Conservation (phyloP, 371 early-diverging fungal genomes). For the Dinochytrium kinnereticum region DNA sequence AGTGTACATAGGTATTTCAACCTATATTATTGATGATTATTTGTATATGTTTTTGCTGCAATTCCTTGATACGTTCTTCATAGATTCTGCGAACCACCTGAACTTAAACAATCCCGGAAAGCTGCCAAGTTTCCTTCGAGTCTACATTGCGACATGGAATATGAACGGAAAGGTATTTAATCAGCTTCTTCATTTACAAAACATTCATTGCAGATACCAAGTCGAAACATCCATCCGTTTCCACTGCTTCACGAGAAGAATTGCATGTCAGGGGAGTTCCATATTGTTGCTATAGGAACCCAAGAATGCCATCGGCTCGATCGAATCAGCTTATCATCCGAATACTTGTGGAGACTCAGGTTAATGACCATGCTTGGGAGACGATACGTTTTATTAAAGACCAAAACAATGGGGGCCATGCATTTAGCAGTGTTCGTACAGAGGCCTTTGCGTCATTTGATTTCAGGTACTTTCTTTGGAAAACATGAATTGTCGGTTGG, state of each 20-base stretch:
- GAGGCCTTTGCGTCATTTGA: background rate
- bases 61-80: background rate
- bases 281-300: conserved; percentile 14
- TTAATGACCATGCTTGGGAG: conserved; percentile 22
- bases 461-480: too few relatives aligned
- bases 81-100: background rate
- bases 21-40: background rate
- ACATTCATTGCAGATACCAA: background rate
- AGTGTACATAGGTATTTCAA: background rate
- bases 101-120: background rate
- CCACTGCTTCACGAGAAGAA: background rate
- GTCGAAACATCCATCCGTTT: background rate
- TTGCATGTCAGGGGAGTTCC: background rate
- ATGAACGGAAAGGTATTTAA: conserved; percentile 25
- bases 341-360: conserved; percentile 15
- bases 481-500: too few relatives aligned
- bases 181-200: background rate
- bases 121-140: background rate
- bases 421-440: conserved; percentile 72
- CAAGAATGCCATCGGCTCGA: conserved; percentile 15
- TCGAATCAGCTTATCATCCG: conserved; percentile 3
- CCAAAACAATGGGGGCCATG: conserved; percentile 70
- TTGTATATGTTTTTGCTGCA: background rate
- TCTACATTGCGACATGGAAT: conserved; percentile 32
- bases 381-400: conserved; percentile 45